phyloP scores from a whole-genome alignment of 2,329 filamentous ascomycete species.

The Fusarium acutatum region DNA sequence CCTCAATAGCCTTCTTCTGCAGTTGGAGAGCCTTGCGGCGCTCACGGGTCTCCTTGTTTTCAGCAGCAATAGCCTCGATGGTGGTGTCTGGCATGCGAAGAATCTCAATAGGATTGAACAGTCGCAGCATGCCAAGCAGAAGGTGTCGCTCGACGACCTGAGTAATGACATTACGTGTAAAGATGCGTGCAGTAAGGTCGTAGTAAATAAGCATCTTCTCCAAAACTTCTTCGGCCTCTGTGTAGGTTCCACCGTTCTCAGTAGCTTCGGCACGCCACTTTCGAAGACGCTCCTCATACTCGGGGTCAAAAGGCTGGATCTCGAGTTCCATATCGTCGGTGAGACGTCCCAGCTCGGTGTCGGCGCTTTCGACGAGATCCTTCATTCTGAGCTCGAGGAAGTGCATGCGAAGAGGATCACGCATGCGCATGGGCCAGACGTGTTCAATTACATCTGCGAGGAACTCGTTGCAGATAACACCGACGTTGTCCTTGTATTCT shows the following conservation, averaged over 20 bases:
- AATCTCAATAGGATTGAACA: constrained; percentile 63
- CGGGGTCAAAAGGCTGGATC: constrained; percentile 62
- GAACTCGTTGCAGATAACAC: constrained; percentile 64
- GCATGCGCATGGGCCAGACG: constrained; percentile 61
- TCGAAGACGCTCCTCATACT: constrained; percentile 60
- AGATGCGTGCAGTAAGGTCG: constrained; percentile 61
- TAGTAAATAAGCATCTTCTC: constrained; percentile 67
- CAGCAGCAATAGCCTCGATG: constrained; percentile 60
- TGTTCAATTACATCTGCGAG: constrained; percentile 60
- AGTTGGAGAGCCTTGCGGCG: constrained; percentile 56
- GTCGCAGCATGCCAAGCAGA: constrained; percentile 59
- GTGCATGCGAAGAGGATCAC: constrained; percentile 57
- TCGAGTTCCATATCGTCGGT: constrained; percentile 62
- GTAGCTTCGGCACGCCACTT: constrained; percentile 56
- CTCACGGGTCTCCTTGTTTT: constrained; percentile 63
- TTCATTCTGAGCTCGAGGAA: constrained; percentile 61
- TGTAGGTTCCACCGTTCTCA: constrained; percentile 56
- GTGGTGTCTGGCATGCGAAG: constrained; percentile 55
- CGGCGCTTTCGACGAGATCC: constrained; percentile 56
- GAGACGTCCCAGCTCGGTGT: constrained; percentile 55
- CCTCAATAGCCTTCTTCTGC: constrained; percentile 60
- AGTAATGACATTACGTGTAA: constrained; percentile 62
- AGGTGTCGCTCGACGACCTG: constrained; percentile 62
- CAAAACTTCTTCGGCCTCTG: constrained; percentile 61
- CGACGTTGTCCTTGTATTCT: constrained; percentile 63